Base-by-base conservation (phyloP, 148 eudicot genomes). In the Chenopodium suecicum region DNA sequence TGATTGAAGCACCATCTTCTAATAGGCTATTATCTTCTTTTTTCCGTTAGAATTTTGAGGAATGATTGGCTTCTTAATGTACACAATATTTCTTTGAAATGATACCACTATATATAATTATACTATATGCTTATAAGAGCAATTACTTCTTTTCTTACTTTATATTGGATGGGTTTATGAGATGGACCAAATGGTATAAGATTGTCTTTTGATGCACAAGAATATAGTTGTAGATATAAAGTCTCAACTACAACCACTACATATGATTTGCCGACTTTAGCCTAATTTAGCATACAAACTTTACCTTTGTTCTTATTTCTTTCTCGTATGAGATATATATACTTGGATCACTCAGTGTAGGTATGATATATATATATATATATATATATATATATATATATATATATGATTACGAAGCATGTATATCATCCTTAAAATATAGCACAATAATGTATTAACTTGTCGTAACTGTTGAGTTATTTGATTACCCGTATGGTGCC, bases 41-140 rank as follows among this genome's bases (percentile, higher is more conserved):
- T 62, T 20, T 58, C 44, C 44, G 44, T 41, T 48, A 48, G 52
- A 48, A 48, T 48, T 48, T 48, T 64, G 47, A 63, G 77, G 47
- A 67, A 78, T 78, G 80, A 78, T 67, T 66, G 56, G 66, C 14
- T 77, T 32, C 68, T 76, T 10, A 67, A 68, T 68, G 17, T 27
- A 12, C 41, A 13, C 41, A 29, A 11, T 31, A 68, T 29, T 68
- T 68, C 0, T 41, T 41, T 71, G 54, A 41, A 44, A 72, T 72
- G 54, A 72, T n/a, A 72, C 29, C 75, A 72, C 75, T 72, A 20
- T 62, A 9, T 31, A 41, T 41, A 41, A 41, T 41, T 41, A 41
- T 41, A 41, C 44, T 41, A 41, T 41, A 32, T 46, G 5, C 12
- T 13, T 31, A 70, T 41, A 70, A 70, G 73, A 69, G 73, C 46